Evolutionary conservation across 1,284 basidiomycete species (phyloP), one percentile per base, ranked within the genome.

Genomic region (Austroboletus novae-zelandiae): DNA sequence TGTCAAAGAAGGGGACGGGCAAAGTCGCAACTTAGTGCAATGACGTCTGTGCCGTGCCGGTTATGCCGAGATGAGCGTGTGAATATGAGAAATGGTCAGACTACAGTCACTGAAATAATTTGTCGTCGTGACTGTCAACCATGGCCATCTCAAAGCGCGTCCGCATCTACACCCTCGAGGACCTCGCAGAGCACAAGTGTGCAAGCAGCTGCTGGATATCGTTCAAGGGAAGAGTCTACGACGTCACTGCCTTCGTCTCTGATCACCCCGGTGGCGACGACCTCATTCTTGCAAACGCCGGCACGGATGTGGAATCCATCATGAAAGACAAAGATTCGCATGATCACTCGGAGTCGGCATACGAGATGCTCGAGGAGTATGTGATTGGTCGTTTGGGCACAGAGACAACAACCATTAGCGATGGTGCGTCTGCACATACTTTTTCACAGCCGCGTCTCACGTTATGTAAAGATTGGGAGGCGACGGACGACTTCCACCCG

Each of bases 281-380:
- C 61, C 70, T 89, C 57, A 81, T 94, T 59, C 75, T 94, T 50
- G 74, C 83, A 45, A 81, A 88, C 68, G 94, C 91, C 3, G 94
- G 94, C 32, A 82, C 85, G 70, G 93, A 98, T 66, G 79, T 98
- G 48, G 87, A 79, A 32, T 74, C 72, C 17, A 75, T 86, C 54
- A 98, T 99, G 96, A 80, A 80, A 62, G 88, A 97, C 70, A 73
- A 80, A 52, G 65, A 76, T n/a, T 85, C 91, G 62, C 97, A 99
- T 70, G 86, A 87, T n/a, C 97, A 99, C 70, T 95, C 93, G 2
- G 85, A 91, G 25, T 83, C 88, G 5, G 97, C 96, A 0, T 99
- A 92, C 67, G 88, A 90, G 40, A 91, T 99, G 83, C 69, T 99
- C 62, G 83, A 89, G 27, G 94, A 97, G 67, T 93, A 91, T 67